These are phyloP conservation scores for Peltaster fructicola DNA, from an alignment of 2,329 filamentous ascomycete species.

Conservation along the genomic window DNA sequence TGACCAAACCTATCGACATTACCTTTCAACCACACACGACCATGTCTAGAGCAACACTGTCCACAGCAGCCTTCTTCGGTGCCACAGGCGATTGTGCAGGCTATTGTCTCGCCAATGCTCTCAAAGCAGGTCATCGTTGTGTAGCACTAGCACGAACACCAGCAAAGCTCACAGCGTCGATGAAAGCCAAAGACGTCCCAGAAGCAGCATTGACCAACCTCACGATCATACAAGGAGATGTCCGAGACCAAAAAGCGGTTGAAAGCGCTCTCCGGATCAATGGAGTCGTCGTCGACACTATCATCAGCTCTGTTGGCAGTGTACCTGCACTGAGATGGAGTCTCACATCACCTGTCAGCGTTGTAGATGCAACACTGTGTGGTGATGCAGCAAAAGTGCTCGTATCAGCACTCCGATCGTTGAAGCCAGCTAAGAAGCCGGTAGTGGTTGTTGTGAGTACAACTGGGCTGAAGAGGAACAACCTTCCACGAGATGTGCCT, in stretches of 20 bases:
- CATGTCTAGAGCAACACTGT: too few relatives aligned
- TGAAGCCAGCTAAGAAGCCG: slow-evolving; percentile 10
- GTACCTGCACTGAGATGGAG: slow-evolving; percentile 13
- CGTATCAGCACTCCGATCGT: slow-evolving; percentile 15
- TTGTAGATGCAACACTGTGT: slow-evolving; percentile 21
- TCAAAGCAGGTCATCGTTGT: slow-evolving; percentile 28
- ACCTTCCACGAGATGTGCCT: slow-evolving; percentile 21
- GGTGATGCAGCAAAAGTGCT: slow-evolving; percentile 16
- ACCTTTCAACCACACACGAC: too few relatives aligned
- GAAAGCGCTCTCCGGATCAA: slow-evolving; percentile 18
- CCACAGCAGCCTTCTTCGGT: slow-evolving; percentile 33
- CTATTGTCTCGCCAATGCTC: slow-evolving; percentile 25
- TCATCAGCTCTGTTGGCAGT: slow-evolving; percentile 31
- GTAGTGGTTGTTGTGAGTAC: slow-evolving; percentile 20
- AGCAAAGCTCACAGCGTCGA: slow-evolving; percentile 28
- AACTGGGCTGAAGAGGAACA: slow-evolving; percentile 18
- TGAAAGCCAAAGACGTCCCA: slow-evolving; percentile 24
- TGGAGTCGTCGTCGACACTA: slow-evolving; percentile 22
- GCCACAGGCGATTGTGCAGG: slow-evolving; percentile 33
- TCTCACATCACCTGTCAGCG: slow-evolving; percentile 13
- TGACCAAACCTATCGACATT: too few relatives aligned
- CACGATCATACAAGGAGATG: slow-evolving; percentile 31
- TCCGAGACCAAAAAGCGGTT: slow-evolving; percentile 25
- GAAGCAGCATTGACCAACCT: slow-evolving; percentile 23
- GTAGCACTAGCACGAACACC: slow-evolving; percentile 33